Evolutionary conservation across 768 basidiomycete species (phyloP), one percentile per base, ranked within the genome.

Genomic region (Rhizopogon roseolus): DNA sequence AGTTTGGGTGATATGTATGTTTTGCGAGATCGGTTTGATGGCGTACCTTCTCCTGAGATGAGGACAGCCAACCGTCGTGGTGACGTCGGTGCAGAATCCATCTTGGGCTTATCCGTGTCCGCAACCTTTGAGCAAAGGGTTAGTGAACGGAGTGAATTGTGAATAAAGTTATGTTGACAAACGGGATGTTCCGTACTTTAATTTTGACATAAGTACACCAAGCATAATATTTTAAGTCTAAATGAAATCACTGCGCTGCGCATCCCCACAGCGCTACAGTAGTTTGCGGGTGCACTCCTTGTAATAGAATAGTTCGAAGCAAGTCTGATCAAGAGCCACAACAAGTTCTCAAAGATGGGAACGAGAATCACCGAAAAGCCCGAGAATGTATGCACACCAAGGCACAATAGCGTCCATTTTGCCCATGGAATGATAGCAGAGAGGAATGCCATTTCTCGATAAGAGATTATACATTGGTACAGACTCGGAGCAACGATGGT

Each of bases 1-100:
- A 5, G 3, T 36, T 36, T 36, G 34, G 10, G 13, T 36, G 34
- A 36, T 36, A 13, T 37, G 58, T 48, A 29, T 36, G 37, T 29
- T 49, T 41, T 46, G 38, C 2, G 28, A 22, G 17, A 25, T 17
- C 8, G 16, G 7, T 13, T 5, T n/a, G 44, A 39, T 16, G 3
- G 25, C 22, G 8, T 46, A 81, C 85, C 85, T 65, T 81, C 82
- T 38, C 85, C 85, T 14, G 85, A 86, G 63, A 87, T 82, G 60
- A 86, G 80, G 6, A 84, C 82, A 14, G 75, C 78, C 29, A 83
- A 73, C 51, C 77, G 66, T 50, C 70, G 63, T 34, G 59, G 51
- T 1, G 41, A 37, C 34, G 50, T 19, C 29, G 38, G 4, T 42
- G 37, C 5, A 49, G 57, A 0, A 4, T 34, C 17, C 41, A 46